phyloP scores from a whole-genome alignment of 2,329 filamentous ascomycete species.

The Calonectria honghensis region DNA sequence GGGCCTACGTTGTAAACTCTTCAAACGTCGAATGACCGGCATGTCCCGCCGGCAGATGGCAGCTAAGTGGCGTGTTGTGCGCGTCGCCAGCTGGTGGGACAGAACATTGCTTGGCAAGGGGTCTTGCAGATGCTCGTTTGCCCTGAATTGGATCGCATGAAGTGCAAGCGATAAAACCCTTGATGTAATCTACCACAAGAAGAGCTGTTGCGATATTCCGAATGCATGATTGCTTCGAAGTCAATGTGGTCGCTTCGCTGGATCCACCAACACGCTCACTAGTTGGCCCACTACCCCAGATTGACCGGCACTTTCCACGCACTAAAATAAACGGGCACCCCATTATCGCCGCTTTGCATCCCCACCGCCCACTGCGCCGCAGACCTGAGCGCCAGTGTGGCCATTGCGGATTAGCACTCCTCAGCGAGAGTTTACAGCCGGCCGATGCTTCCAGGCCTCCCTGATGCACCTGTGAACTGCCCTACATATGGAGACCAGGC shows the following conservation, averaged over 20 bases:
- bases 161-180: too few relatives aligned
- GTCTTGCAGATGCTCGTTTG: constrained; percentile 3
- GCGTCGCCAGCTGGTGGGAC: not conserved
- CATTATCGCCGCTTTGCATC: constrained; percentile 8
- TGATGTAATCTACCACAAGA: not conserved
- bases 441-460: not conserved
- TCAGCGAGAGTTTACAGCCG: constrained; percentile 11
- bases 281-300: constrained; percentile 27
- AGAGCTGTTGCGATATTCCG: not conserved
- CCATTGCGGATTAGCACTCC: constrained; percentile 1
- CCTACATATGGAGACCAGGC: not conserved
- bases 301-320: constrained; percentile 27
- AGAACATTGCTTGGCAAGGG: not conserved
- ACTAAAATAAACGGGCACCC: constrained; percentile 25
- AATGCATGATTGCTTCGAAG: not conserved
- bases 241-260: constrained; percentile 17
- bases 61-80: constrained; percentile 21
- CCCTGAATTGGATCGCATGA: not conserved
- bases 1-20: not conserved
- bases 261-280: constrained; percentile 18
- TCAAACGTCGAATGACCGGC: constrained; percentile 16
- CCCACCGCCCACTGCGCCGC: constrained; percentile 19
- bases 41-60: constrained; percentile 26
- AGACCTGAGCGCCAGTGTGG: not conserved
- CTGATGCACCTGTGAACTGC: not conserved